These are phyloP conservation scores for Durusdinium trenchii DNA, from an alignment of 73 alveolate species.

Conservation along the genomic window DNA sequence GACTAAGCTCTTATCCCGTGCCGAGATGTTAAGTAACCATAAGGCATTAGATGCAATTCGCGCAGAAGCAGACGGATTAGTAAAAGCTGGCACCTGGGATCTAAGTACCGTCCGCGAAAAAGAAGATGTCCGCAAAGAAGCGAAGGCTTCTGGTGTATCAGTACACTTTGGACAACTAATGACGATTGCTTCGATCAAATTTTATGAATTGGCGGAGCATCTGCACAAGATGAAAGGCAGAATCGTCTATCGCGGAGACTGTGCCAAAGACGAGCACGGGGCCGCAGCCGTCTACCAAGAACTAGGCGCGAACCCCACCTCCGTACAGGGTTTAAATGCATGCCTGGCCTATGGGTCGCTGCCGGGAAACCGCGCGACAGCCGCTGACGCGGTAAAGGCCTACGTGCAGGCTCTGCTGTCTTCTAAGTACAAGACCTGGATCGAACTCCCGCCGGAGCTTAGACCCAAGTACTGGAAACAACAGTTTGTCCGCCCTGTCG, in stretches of 20 bases:
- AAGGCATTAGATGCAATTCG: background rate
- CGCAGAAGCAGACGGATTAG: conserved; percentile 13
- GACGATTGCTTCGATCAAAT: conserved; percentile 62
- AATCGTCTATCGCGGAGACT: conserved; percentile 43
- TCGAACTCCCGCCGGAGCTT: conserved; percentile 34
- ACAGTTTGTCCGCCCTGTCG: background rate
- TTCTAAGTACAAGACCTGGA: conserved; percentile 1
- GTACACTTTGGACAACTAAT: conserved; percentile 33
- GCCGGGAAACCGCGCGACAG: background rate
- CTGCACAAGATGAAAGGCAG: conserved; percentile 66
- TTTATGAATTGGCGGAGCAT: conserved; percentile 20
- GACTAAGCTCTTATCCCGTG: background rate
- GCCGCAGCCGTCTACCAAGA: conserved; percentile 18
- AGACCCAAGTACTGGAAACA: background rate
- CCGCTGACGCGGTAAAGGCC: conserved; percentile 58
- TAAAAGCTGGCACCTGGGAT: background rate
- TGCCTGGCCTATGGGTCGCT: conserved; percentile 14
- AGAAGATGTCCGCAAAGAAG: background rate
- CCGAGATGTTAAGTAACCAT: conserved; percentile 7
- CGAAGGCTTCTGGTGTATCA: background rate
- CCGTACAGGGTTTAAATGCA: conserved; percentile 36
- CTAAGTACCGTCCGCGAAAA: background rate
- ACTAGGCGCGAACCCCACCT: conserved; percentile 35
- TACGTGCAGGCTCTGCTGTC: background rate
- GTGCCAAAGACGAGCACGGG: conserved; percentile 50